Evolutionary conservation across 768 basidiomycete species (phyloP), one percentile per base, ranked within the genome.

Genomic region (Amanita polypyramis): DNA sequence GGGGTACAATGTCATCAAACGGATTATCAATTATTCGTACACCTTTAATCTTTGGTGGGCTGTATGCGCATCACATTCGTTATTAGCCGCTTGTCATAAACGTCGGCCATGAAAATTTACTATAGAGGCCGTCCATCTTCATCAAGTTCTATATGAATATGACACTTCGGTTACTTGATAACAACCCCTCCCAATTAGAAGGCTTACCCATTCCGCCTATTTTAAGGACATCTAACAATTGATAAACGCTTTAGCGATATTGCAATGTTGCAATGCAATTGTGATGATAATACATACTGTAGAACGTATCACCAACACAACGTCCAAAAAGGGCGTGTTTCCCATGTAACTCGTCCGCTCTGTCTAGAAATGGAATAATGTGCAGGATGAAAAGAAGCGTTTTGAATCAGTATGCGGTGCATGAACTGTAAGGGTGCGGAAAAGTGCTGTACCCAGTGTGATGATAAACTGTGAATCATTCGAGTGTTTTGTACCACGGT

Each of bases 401-500:
- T 4, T 9, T 36, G 14, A 44, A 43, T 27, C 5, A 37, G 36
- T n/a, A 27, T 10, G 14, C 19, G 2, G 21, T 30, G 29, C 29
- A 15, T 35, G 20, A 15, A 20, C 17, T 33, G 30, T 34, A 2
- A n/a, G 32, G 36, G 19, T 19, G 9, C 8, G 46, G 6, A 27
- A 27, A 27, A 7, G 25, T 11, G 5, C 10, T 62, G 43, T 54
- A 90, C 92, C 86, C 0, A 98, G 79, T 0, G 96, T 98, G 43
- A 98, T 82, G 60, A 97, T 85, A 66, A 92, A 98, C 62, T 98
- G 95, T 0, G 91, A 95, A 46, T 89, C 85, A 55, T 99, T 99
- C 3, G 88, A 80, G 59, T 94, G 76, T 63, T 86, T 89, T 23
- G 73, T 73, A 8, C 92, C 91, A 49, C 76, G 82, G 57, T 96